Evolutionary conservation across 2,329 filamentous ascomycete species (phyloP), one percentile per base, ranked within the genome.

Genomic region (Penicillium palitans): DNA sequence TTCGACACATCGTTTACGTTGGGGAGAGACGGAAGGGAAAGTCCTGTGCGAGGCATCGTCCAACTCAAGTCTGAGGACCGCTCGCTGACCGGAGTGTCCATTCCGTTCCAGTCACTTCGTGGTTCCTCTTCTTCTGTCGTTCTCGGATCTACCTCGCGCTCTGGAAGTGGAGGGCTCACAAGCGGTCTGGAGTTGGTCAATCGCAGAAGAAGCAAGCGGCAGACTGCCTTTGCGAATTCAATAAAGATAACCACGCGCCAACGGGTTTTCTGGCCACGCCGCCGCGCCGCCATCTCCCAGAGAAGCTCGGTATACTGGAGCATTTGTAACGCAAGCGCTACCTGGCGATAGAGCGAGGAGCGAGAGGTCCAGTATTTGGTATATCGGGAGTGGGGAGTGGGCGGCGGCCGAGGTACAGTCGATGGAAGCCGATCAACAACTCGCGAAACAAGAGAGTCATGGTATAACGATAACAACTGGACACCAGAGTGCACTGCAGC

Each of bases 281-380:
- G 84, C 76, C 96, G 96, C 29, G 93, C 93, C 29, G 90, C 86
- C 95, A 99, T 99, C 74, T 99, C 95, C 84, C 93, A 95, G n/a
- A 99, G 79, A 31, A 99, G 81, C 77, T 99, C 91, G 0, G 93
- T 96, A 72, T 98, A 98, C 66, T 95, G 90, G 27, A 97, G 90
- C 78, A 96, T 89, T 72, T 96, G 91, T 49, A 99, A 80, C 5
- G 92, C 80, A 63, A 93, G 83, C 41, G 93, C 93, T 55, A 96
- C 86, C 59, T 90, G 85, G 59, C 88, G 86, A 75, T 99, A 99
- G 10, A 91, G 81, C 5, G 83, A 80, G 68, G 84, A 87, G 55
- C 81, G 81, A 49, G 81, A 78, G 19, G 81, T 81, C 83, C 85
- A 88, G 72, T 86, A 87, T 61, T 82, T 81, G 39, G 86, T 88